Evolutionary conservation across 306 rosid genomes (phyloP).

Genomic region (Citrullus colocynthis): DNA sequence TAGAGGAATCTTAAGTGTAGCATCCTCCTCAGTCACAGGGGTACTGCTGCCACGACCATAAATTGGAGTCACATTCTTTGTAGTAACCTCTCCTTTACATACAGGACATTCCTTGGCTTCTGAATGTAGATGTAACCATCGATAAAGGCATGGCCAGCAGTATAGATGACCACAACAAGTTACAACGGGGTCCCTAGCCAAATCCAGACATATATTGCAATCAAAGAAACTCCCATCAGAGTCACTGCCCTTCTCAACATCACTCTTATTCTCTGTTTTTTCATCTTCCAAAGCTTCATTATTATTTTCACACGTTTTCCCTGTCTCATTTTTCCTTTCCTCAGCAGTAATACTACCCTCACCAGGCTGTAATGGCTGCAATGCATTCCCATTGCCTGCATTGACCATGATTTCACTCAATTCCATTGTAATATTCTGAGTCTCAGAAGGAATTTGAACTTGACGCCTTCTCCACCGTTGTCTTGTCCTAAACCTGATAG

Average conservation of each 20-base stretch:
- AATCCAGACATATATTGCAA: constrained; percentile 89
- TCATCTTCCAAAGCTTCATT: constrained; percentile 46
- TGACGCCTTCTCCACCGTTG: constrained; percentile 50
- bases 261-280: constrained; percentile 43
- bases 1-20: constrained; percentile 51
- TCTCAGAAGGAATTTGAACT: constrained; percentile 25
- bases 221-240: constrained; percentile 79
- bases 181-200: constrained; percentile 83
- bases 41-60: constrained; percentile 64
- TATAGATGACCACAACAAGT: constrained; percentile 96
- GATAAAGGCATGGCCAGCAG: constrained; percentile 87
- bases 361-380: constrained; percentile 46
- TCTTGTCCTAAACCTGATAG: constrained; percentile 38
- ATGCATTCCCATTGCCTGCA: constrained; percentile 34
- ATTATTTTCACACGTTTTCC: constrained; percentile 59
- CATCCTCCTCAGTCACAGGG: constrained; percentile 47
- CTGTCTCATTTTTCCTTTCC: constrained; percentile 37
- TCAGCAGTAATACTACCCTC: constrained; percentile 85
- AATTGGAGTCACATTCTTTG: constrained; percentile 67
- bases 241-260: constrained; percentile 47
- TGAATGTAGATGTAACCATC: constrained; percentile 75
- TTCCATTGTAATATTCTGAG: constrained; percentile 36
- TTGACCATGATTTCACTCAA: constrained; percentile 53
- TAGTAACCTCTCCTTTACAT: constrained; percentile 86
- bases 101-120: constrained; percentile 92